Percentiles rank a stretch among this genome's conserved stretches.
phyloP scores from a whole-genome alignment of 192 early-diverging fungal genomes.

The Coemansia sp. region DNA sequence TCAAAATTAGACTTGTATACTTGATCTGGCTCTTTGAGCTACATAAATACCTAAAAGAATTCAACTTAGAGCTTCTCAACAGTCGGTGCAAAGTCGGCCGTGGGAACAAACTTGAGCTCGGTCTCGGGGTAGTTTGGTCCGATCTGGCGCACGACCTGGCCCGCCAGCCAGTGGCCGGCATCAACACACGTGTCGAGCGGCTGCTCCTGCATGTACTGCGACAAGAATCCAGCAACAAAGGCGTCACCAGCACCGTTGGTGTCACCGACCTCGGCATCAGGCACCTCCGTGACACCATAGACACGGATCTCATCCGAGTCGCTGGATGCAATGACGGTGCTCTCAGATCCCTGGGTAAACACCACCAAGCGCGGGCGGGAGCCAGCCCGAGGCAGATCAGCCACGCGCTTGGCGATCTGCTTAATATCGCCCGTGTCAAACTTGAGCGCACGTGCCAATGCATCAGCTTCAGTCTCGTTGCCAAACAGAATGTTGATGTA shows the following conservation, averaged over 20 bases:
- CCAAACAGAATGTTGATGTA: conserved; percentile 95
- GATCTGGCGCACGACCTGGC: conserved; percentile 76
- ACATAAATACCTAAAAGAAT: neutral
- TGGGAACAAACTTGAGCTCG: conserved; percentile 45
- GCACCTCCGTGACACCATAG: conserved; percentile 62
- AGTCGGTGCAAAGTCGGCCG: conserved; percentile 29
- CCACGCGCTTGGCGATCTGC: conserved; percentile 79
- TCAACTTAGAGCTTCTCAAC: conserved; percentile 36
- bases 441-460: conserved; percentile 71
- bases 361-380: conserved; percentile 79
- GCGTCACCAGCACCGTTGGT: conserved; percentile 99
- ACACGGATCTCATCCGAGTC: conserved; percentile 63
- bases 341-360: conserved; percentile 74
- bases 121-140: conserved; percentile 72
- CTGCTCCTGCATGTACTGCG: conserved; percentile 76
- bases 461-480: conserved; percentile 93
- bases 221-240: conserved; percentile 91
- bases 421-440: conserved; percentile 72
- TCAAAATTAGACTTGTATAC: neutral
- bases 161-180: conserved; percentile 91
- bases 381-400: conserved; percentile 80
- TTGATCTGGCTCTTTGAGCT: neutral
- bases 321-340: conserved; percentile 60
- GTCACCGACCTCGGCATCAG: conserved; percentile 78
- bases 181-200: conserved; percentile 64